Percentiles rank a stretch among this genome's conserved stretches.
Evolutionary conservation across 805 yeast species (phyloP).

Genomic region (Cyberlindnera lachancei): DNA sequence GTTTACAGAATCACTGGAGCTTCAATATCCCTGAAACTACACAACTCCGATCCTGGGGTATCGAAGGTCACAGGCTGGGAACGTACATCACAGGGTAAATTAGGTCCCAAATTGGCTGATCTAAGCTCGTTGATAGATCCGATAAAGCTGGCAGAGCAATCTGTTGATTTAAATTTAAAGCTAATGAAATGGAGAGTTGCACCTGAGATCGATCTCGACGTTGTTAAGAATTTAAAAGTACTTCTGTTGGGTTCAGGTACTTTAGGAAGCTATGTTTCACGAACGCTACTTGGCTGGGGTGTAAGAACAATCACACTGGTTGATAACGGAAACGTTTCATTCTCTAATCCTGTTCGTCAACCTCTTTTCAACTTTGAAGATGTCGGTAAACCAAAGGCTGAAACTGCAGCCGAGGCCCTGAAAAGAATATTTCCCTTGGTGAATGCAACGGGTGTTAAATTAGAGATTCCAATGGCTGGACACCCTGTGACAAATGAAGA

Average conservation of each 20-base stretch:
- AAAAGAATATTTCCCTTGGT: slow-evolving; percentile 75
- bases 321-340: slow-evolving; percentile 83
- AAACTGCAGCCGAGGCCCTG: slow-evolving; percentile 66
- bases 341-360: slow-evolving; percentile 93
- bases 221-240: slow-evolving; percentile 52
- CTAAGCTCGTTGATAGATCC: slow-evolving; percentile 80
- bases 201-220: slow-evolving; percentile 69
- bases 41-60: slow-evolving; percentile 7
- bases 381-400: slow-evolving; percentile 70
- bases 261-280: slow-evolving; percentile 82
- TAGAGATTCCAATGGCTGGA: slow-evolving; percentile 95
- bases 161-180: slow-evolving; percentile 83
- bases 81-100: slow-evolving; percentile 59
- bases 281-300: slow-evolving; percentile 93
- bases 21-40: slow-evolving; percentile 24
- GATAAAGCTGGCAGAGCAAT: slow-evolving; percentile 73
- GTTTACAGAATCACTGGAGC: slow-evolving; percentile 30
- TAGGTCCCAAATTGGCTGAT: slow-evolving; percentile 81
- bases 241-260: slow-evolving; percentile 94
- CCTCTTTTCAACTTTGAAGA: slow-evolving; percentile 81
- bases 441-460: slow-evolving; percentile 46
- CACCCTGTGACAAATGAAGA: slow-evolving; percentile 64
- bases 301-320: slow-evolving; percentile 78
- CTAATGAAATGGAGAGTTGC: slow-evolving; percentile 96
- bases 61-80: slow-evolving; percentile 81